Evolutionary conservation across 2,329 filamentous ascomycete species (phyloP).

Genomic region (Fusarium fujikuroi): DNA sequence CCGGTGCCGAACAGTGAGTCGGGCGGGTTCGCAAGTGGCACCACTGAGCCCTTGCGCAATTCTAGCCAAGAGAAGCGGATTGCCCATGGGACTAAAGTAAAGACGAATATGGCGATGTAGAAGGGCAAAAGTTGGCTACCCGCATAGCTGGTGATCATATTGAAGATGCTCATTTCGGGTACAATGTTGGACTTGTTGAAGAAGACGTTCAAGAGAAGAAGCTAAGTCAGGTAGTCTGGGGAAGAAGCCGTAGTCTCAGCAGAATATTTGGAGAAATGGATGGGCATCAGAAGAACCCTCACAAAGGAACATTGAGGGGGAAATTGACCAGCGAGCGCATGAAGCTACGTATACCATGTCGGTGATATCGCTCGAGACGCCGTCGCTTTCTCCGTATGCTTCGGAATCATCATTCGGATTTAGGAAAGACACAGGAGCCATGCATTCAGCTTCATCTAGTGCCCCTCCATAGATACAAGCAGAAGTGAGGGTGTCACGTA

Average conservation of each 20-base stretch:
- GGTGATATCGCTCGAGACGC: fast-evolving
- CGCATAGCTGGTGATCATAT: neutral
- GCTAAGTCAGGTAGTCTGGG: fast-evolving
- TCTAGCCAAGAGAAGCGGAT: neutral
- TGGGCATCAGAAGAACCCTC: neutral
- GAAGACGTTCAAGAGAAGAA: fast-evolving
- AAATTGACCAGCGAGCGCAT: fast-evolving
- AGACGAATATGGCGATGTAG: neutral
- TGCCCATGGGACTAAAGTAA: neutral
- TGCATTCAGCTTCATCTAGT: neutral
- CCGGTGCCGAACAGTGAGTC: neutral
- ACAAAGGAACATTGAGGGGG: fast-evolving
- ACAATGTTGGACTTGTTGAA: neutral
- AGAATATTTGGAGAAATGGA: neutral
- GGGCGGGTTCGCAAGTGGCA: neutral
- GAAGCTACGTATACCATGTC: neutral
- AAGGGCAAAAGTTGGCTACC: neutral
- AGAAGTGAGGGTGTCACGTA: neutral
- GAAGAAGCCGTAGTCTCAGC: fast-evolving
- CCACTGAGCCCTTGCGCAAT: fast-evolving
- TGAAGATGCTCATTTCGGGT: neutral
- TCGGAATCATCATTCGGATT: neutral
- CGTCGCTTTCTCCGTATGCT: neutral
- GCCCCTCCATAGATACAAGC: too few species aligned
- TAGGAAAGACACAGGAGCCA: fast-evolving